A percentile compares a stretch with the other conserved stretches of the same genome.
Conservation (phyloP, 345 rosid genomes). For the Garcia nutans region DNA sequence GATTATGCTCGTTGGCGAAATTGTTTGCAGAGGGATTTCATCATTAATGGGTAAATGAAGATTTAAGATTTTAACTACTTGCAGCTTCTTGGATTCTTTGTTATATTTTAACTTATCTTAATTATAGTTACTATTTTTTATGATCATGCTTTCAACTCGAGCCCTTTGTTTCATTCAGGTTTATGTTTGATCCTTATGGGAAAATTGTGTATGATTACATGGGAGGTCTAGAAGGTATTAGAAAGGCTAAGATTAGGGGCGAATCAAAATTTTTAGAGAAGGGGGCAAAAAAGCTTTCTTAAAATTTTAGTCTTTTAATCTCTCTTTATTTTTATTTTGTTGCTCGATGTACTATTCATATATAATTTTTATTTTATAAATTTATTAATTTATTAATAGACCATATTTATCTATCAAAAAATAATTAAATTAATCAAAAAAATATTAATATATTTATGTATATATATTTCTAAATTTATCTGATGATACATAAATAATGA, state of each 20-base stretch:
- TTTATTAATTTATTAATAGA: no score
- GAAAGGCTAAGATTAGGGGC: conserved; percentile 85
- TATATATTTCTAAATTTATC: no score
- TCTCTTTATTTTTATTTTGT: no score
- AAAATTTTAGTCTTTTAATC: no score
- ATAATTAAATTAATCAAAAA: no score
- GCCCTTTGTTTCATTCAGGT: conserved; percentile 45
- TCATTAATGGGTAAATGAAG: conserved; percentile 68
- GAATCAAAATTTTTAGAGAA: no score
- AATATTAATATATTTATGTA: no score
- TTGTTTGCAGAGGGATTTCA: conserved; percentile 83
- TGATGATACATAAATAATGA: no score
- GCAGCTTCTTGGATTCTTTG: background rate
- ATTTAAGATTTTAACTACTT: background rate
- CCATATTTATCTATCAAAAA: no score
- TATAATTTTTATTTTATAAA: no score
- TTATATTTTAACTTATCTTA: background rate
- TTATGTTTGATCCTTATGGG: conserved; percentile 91
- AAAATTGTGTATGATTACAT: conserved; percentile 77
- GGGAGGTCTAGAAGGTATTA: conserved; percentile 88
- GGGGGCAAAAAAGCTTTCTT: no score
- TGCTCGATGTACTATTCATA: no score
- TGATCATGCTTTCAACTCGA: background rate
- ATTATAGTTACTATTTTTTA: background rate
- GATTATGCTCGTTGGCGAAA: conserved; percentile 76